Evolutionary conservation across 371 early-diverging fungal species (phyloP), one percentile per base, ranked within the genome.

Genomic region (Syncephalis fuscata): DNA sequence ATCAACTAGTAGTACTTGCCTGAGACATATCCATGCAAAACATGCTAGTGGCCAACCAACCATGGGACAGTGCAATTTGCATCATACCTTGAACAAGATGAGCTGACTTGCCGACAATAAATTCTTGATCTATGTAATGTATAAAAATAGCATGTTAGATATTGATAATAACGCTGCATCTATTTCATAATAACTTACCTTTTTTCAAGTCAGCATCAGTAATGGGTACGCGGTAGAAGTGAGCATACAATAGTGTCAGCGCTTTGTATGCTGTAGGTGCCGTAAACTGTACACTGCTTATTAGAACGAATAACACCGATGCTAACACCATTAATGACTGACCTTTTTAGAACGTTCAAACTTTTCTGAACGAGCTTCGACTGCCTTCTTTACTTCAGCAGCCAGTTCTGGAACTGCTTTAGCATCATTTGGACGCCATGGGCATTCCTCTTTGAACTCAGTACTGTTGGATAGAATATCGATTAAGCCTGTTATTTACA

Each of bases 31-130:
- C 82, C 68, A 91, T 78, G 38, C 80, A 61, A 10, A 47, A 47
- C 10, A 77, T 52, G 1, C 78, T 67, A 15, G 65, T 64, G 36
- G 59, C 61, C 19, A 88, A 62, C 88, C 89, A 89, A 49, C 77
- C 76, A 55, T 88, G 81, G 11, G 87, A 80, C 27, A 78, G 71
- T 14, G 93, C 71, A 44, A 95, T 88, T 56, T 91, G 92, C 37
- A 88, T 63, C 57, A 93, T 55, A 27, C 94, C 95, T 48, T 74
- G 73, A 24, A 85, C 60, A 25, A 94, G 67, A 44, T 76, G 79
- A 45, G 81, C 63, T 9, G 82, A 66, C 44, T 68, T 77, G 50
- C 74, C 69, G 11, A 86, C 70, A 49, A 88, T 79, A 50, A 72
- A 71, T 47, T 64, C 68, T 71, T 82, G 82, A 57, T 86, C 86